Conservation (phyloP, 176 grass and related monocot genomes). For the Saccharum spontaneum region DNA sequence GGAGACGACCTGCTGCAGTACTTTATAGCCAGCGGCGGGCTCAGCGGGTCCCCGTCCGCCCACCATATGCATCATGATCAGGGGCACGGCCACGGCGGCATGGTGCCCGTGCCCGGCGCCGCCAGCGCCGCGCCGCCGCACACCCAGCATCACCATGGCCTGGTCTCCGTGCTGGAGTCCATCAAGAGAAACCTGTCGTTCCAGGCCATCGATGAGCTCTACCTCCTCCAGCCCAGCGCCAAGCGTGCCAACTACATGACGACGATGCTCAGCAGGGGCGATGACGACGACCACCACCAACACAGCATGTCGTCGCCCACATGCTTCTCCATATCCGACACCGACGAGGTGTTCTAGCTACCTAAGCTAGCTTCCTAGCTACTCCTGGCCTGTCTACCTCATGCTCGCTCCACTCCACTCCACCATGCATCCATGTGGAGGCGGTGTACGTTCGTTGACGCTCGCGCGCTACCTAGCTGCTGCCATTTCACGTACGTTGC, state of each 20-base stretch:
- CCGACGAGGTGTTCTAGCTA: not conserved
- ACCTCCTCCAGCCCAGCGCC: constrained; percentile 17
- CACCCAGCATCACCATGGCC: not conserved
- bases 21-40: not conserved
- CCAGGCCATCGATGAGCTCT: constrained; percentile 44
- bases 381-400: too few relatives aligned
- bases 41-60: not conserved
- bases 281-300: not conserved
- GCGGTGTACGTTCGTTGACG: too few relatives aligned
- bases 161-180: constrained; percentile 43
- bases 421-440: too few relatives aligned
- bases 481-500: too few relatives aligned
- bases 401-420: too few relatives aligned
- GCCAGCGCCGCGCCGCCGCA: too few relatives aligned
- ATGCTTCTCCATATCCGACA: constrained; percentile 5
- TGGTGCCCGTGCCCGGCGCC: too few relatives aligned
- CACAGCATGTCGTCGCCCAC: not conserved
- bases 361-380: not conserved
- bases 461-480: too few relatives aligned
- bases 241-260: constrained; percentile 14
- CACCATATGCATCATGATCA: not conserved
- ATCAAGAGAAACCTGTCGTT: constrained; percentile 52
- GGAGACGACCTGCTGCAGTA: constrained; percentile 26
- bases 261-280: not conserved
- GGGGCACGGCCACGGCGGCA: too few relatives aligned